phyloP scores from a whole-genome alignment of 2,329 filamentous ascomycete genomes.

The Apiospora koreana region DNA sequence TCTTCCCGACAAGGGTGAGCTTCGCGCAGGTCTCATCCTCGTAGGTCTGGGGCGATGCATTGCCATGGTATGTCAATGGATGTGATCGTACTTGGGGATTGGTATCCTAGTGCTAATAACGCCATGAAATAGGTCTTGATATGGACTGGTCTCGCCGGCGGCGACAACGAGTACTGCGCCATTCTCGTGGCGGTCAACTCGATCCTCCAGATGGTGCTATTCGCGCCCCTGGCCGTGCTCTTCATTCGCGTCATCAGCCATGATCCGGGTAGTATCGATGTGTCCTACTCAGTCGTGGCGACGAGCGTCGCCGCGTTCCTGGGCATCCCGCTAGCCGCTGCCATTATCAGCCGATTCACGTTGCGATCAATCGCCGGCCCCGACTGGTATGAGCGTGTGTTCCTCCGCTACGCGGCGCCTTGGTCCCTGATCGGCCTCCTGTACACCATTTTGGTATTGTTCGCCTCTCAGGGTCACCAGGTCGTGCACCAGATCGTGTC shows the following conservation, averaged over 20 bases:
- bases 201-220: constrained; percentile 72
- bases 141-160: constrained; percentile 77
- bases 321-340: constrained; percentile 79
- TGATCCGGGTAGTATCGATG: constrained; percentile 29
- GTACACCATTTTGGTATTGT: constrained; percentile 85
- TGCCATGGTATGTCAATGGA: constrained; percentile 78
- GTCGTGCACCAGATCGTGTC: constrained; percentile 83
- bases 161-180: constrained; percentile 81
- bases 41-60: constrained; percentile 86
- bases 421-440: constrained; percentile 81
- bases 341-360: constrained; percentile 70
- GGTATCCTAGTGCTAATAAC: too few species aligned
- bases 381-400: constrained; percentile 66
- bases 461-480: constrained; percentile 75
- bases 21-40: constrained; percentile 72
- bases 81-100: too few species aligned
- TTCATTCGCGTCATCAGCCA: constrained; percentile 71
- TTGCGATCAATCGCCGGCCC: constrained; percentile 57
- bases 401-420: constrained; percentile 70
- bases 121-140: constrained; percentile 51
- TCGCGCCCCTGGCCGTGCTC: constrained; percentile 67
- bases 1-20: constrained; percentile 56
- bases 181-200: constrained; percentile 77
- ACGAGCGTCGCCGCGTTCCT: constrained; percentile 83
- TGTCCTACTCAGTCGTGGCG: constrained; percentile 69